Evolutionary conservation across 352 stramenopile genomes (phyloP).

Genomic region (Pelagophyceae sp.): DNA sequence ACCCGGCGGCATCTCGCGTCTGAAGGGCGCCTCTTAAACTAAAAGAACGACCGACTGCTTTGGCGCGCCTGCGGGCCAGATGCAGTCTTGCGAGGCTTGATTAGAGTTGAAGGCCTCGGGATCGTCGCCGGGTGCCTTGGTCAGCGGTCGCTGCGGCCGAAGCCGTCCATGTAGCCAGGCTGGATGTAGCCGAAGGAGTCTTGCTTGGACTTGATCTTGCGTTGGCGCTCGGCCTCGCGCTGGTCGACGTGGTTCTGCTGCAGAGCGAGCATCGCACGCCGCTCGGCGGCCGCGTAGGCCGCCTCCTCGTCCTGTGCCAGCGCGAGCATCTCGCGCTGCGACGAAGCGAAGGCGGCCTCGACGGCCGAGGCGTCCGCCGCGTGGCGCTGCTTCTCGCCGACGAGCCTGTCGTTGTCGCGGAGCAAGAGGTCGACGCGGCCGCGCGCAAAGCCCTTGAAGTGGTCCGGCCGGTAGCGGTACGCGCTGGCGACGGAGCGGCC

Average conservation of each 20-base stretch:
- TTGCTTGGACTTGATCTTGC: constrained; percentile 3
- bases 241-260: not conserved
- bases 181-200: constrained; percentile 21
- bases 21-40: no score
- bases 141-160: constrained; percentile 14
- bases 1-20: no score
- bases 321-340: not conserved
- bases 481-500: not conserved
- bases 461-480: constrained; percentile 23
- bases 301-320: constrained; percentile 15
- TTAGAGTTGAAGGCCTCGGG: no score
- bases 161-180: constrained; percentile 19
- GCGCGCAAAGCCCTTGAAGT: constrained; percentile 25
- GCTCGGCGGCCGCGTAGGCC: not conserved
- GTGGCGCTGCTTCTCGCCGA: constrained; percentile 2
- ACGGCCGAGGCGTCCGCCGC: not conserved
- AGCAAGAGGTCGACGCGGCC: constrained; percentile 2
- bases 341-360: constrained; percentile 10
- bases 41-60: no score
- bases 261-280: not conserved
- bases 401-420: constrained; percentile 5
- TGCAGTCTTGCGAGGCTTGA: no score
- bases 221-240: constrained; percentile 2
- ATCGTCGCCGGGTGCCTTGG: not conserved
- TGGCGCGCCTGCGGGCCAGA: no score